phyloP scores from a whole-genome alignment of 345 rosid species.

The Eucalyptus camaldulensis region DNA sequence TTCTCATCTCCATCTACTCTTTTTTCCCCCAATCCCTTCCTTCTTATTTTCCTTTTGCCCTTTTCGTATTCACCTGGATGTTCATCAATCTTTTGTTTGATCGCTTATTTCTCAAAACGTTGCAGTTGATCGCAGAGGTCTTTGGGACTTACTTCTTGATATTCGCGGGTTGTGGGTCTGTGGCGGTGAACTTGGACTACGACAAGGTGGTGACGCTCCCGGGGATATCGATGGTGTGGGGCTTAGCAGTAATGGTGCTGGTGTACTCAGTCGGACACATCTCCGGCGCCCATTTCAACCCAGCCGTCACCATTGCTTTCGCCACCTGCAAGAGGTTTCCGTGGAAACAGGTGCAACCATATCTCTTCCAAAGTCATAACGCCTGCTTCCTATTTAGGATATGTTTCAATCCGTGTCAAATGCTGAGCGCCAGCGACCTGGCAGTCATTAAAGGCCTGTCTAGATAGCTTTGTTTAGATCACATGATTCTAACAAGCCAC shows the following conservation, averaged over 20 bases:
- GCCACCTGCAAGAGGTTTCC: slow-evolving; percentile 82
- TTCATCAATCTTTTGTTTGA: not conserved
- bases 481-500: not conserved
- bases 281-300: slow-evolving; percentile 98
- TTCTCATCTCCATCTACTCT: not conserved
- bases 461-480: not conserved
- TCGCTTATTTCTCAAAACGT: not conserved
- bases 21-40: not conserved
- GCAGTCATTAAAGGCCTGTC: not conserved
- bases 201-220: slow-evolving; percentile 66
- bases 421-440: not conserved
- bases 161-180: slow-evolving; percentile 77
- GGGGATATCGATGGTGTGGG: slow-evolving; percentile 80
- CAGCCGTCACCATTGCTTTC: slow-evolving; percentile 88
- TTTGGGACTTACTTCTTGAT: slow-evolving; percentile 80
- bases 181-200: slow-evolving; percentile 52
- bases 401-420: not conserved
- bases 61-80: not conserved
- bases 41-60: not conserved
- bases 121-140: slow-evolving; percentile 70
- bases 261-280: slow-evolving; percentile 88
- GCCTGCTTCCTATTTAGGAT: not conserved
- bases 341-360: slow-evolving; percentile 46
- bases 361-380: not conserved
- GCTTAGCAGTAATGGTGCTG: slow-evolving; percentile 72